Evolutionary conservation across 441 rosid species (phyloP), one percentile per base, ranked within the genome.

Genomic region (Mallotus repandus): DNA sequence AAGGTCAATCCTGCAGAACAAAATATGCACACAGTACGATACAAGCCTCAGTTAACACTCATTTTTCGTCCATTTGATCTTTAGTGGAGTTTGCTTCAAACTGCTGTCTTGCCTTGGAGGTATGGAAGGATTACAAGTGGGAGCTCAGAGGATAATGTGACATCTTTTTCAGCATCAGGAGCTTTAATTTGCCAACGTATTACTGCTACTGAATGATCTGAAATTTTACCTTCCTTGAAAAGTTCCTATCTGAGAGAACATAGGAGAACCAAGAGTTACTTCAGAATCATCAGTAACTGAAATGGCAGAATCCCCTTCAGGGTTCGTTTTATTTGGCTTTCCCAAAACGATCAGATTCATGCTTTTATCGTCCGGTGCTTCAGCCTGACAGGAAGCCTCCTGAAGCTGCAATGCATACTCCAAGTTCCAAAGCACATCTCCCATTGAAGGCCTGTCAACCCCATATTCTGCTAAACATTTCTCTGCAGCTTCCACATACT

Each of bases 341-440:
- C 80, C 83, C 64, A 76, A 38, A 35, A 19, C 63, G 64, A 70
- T 79, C 56, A 63, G 62, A 29, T 68, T 74, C 29, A 72, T 72
- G 48, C 84, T 81, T 64, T 79, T 82, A 76, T 84, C 91, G 16
- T 84, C 86, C 6, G 84, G 75, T 35, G 50, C 49, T 68, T 84
- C 84, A 68, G 49, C 74, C 60, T 85, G 78, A 16, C 88, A 70
- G 66, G 85, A 88, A 25, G 93, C 84, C 66, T 88, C 95, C 78
- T 91, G 93, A 61, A 95, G 87, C 84, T 91, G 97, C 81, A 92
- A 77, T 38, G 97, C 98, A 74, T 89, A 92, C 70, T 94, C 98
- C 81, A 92, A 85, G 78, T 92, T 91, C 98, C 97, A 94, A 63
- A 92, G 67, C 35, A 94, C 98, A 76, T 92, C 98, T 67, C 98